phyloP scores from a whole-genome alignment of 768 basidiomycete species.

The Hygrophoropsis aurantiaca region DNA sequence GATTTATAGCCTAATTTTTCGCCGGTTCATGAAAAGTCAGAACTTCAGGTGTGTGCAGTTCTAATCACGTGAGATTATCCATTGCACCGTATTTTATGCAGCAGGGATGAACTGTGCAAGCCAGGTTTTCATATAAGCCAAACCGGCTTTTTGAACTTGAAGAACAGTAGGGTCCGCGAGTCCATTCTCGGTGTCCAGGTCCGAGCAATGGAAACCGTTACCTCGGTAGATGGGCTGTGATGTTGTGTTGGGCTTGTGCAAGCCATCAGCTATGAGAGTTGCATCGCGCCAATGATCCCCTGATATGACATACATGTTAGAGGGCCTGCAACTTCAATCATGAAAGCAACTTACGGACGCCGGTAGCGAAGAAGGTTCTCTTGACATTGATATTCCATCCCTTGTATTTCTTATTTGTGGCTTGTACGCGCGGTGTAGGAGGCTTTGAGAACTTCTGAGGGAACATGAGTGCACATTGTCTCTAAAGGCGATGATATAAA shows the following conservation, averaged over 20 bases:
- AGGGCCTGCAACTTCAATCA: not conserved
- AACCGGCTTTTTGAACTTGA: slow-evolving; percentile 49
- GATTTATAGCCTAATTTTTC: too few relatives aligned
- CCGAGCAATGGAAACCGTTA: slow-evolving; percentile 67
- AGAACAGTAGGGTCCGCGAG: slow-evolving; percentile 46
- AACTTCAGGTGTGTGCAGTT: too few relatives aligned
- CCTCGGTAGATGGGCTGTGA: slow-evolving; percentile 53
- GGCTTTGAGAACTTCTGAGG: slow-evolving; percentile 48
- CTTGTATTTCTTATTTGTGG: slow-evolving; percentile 48
- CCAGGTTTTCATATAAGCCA: slow-evolving; percentile 54
- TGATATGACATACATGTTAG: slow-evolving; percentile 17
- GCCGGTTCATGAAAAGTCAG: too few relatives aligned
- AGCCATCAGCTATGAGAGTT: slow-evolving; percentile 54
- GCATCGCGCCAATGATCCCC: slow-evolving; percentile 70
- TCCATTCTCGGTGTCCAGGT: slow-evolving; percentile 43
- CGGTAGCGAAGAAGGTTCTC: slow-evolving; percentile 64
- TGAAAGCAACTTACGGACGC: slow-evolving; percentile 43
- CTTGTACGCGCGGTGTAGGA: slow-evolving; percentile 39
- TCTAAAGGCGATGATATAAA: slow-evolving; percentile 27
- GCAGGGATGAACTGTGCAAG: slow-evolving; percentile 30
- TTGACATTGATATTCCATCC: slow-evolving; percentile 59
- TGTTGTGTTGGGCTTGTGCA: slow-evolving; percentile 42
- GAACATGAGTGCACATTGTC: slow-evolving; percentile 65
- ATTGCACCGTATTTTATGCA: not conserved
- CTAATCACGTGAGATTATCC: too few relatives aligned